phyloP scores from a whole-genome alignment of 768 basidiomycete species.

The Mycena rebaudengoi region DNA sequence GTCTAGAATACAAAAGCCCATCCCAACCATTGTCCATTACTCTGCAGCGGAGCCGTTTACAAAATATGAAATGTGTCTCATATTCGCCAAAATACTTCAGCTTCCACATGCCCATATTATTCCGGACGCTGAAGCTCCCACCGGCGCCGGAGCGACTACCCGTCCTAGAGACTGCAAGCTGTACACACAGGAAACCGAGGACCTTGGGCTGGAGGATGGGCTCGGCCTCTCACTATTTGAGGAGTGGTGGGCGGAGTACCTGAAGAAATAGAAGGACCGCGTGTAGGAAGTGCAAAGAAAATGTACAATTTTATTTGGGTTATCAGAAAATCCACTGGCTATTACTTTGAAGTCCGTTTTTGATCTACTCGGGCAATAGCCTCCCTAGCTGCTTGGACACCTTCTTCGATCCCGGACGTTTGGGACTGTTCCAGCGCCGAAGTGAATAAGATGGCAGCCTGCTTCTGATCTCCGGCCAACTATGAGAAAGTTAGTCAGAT shows the following conservation, averaged over 20 bases:
- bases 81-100: constrained; percentile 75
- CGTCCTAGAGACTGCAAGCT: constrained; percentile 86
- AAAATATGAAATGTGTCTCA: constrained; percentile 91
- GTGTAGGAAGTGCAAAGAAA: background rate
- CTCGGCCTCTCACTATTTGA: constrained; percentile 76
- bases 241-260: constrained; percentile 80
- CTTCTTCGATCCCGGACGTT: constrained; percentile 12
- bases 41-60: constrained; percentile 84
- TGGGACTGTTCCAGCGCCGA: constrained; percentile 14
- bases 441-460: constrained; percentile 1
- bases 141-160: constrained; percentile 68
- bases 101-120: constrained; percentile 80
- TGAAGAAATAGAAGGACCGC: constrained; percentile 40
- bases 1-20: constrained; percentile 45
- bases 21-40: constrained; percentile 87
- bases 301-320: constrained; percentile 3
- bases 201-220: constrained; percentile 65
- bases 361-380: constrained; percentile 16
- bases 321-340: no score
- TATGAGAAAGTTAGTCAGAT: background rate
- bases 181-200: constrained; percentile 78
- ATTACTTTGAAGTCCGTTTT: background rate
- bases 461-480: constrained; percentile 17
- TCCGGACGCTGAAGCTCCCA: constrained; percentile 74
- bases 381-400: background rate